Evolutionary conservation across 2,329 filamentous ascomycete genomes (phyloP), one percentile per base, ranked within the genome.

Genomic region (Scedosporium aurantiacum): DNA sequence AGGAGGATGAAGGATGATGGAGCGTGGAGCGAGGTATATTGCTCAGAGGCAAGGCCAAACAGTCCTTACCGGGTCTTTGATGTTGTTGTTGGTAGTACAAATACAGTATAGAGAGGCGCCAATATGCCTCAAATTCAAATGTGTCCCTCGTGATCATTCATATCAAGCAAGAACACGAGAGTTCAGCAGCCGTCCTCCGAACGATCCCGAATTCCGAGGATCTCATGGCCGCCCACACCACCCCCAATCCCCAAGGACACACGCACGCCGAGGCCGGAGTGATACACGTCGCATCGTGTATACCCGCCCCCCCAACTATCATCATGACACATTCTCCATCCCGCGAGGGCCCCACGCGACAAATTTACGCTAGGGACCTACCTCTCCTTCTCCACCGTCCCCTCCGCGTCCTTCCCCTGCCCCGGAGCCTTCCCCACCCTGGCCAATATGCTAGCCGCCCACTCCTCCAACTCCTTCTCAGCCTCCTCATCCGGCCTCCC

Each of bases 401-500:
- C 32, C 41, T 43, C 37, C 23, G 27, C 57, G 16, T 57, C 25
- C 8, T 50, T 40, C 32, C 10, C 32, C 27, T 43, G n/a, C 60
- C 8, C 41, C 27, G 55, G 50, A 43, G 63, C 58, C 71, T 76
- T 73, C 8, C 75, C 75, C 60, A 77, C 63, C 65, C 70, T 83
- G 61, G 82, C 78, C 64, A 91, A 78, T 28, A 84, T 65, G 70
- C 82, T 74, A 65, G 81, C 75, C 73, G 86, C 73, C 81, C 84
- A 81, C 74, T 84, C 79, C 70, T 86, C 82, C 63, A 87, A 74
- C 68, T 86, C 79, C 66, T 77, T 74, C 75, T 88, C 82, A 62
- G 82, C 79, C 68, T 81, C 78, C 64, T 77, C 66, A 27, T 69
- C 68, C 4, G 69, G 71, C 61, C 68, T 67, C 8, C 67, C 73